Evolutionary conservation across 2,329 filamentous ascomycete species (phyloP).

Genomic region (Colletotrichum musicola): DNA sequence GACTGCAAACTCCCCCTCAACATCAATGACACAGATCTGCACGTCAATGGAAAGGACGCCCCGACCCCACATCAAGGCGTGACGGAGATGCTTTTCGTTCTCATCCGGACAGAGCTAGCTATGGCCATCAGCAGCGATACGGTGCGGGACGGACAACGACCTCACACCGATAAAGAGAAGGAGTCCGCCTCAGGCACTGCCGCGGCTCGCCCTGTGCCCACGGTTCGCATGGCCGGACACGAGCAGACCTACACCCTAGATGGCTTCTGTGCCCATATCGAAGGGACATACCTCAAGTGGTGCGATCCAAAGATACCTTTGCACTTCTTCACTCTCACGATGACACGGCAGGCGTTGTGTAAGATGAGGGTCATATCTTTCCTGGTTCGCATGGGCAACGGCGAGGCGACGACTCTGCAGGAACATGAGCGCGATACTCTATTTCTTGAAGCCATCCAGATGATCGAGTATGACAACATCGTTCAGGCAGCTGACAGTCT

Average conservation of each 20-base stretch:
- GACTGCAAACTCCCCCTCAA: slow-evolving; percentile 71
- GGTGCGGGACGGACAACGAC: slow-evolving; percentile 48
- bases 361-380: slow-evolving; percentile 69
- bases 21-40: slow-evolving; percentile 72
- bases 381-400: slow-evolving; percentile 62
- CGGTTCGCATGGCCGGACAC: slow-evolving; percentile 62
- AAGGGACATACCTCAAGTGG: slow-evolving; percentile 66
- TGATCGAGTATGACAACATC: slow-evolving; percentile 71
- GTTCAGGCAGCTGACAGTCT: slow-evolving; percentile 65
- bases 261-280: slow-evolving; percentile 66
- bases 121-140: slow-evolving; percentile 65
- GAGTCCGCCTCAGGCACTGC: slow-evolving; percentile 43
- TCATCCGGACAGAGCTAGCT: slow-evolving; percentile 69
- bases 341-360: slow-evolving; percentile 67
- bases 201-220: slow-evolving; percentile 48
- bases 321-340: slow-evolving; percentile 70
- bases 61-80: slow-evolving; percentile 62
- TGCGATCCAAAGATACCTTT: slow-evolving; percentile 71
- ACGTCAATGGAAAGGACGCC: slow-evolving; percentile 67
- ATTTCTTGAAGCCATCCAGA: slow-evolving; percentile 67
- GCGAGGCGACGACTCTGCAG: slow-evolving; percentile 54
- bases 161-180: slow-evolving; percentile 45
- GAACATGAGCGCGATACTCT: slow-evolving; percentile 64
- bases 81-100: slow-evolving; percentile 72
- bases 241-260: slow-evolving; percentile 64